Conservation (phyloP, 1,284 basidiomycete species). For the Ceratobasidium papillatum region DNA sequence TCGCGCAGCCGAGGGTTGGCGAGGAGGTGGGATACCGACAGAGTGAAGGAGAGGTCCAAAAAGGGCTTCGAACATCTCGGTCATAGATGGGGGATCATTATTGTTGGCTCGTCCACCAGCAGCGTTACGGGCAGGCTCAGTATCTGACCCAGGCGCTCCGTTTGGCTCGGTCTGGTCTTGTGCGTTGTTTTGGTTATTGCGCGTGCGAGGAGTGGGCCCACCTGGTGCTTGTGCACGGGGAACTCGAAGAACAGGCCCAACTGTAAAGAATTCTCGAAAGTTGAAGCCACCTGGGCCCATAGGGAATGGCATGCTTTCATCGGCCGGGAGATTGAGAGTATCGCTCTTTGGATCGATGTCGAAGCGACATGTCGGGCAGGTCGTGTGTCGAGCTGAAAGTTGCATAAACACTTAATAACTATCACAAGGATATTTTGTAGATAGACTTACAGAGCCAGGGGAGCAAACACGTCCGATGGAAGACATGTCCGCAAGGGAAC, state of each 20-base stretch:
- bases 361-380: slow-evolving; percentile 81
- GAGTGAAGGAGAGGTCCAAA: slow-evolving; percentile 23
- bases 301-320: background rate
- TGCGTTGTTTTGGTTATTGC: background rate
- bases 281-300: slow-evolving; percentile 19
- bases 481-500: slow-evolving; percentile 79
- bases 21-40: background rate
- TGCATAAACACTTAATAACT: background rate
- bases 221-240: slow-evolving; percentile 15
- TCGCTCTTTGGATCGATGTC: slow-evolving; percentile 76
- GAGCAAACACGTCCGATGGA: slow-evolving; percentile 75
- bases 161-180: background rate
- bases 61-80: slow-evolving; percentile 20
- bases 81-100: slow-evolving; percentile 3
- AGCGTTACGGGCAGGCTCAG: background rate
- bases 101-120: background rate
- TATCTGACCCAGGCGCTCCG: background rate
- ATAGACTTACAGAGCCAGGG: slow-evolving; percentile 69
- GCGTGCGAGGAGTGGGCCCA: background rate
- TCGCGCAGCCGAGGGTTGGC: background rate
- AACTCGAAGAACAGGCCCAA: slow-evolving; percentile 26
- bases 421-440: background rate
- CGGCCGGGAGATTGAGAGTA: slow-evolving; percentile 29
- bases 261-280: slow-evolving; percentile 26
- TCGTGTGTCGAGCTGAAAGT: slow-evolving; percentile 72